Evolutionary conservation across 805 yeast genomes (phyloP).

Genomic region (Cephaloascus fragrans): DNA sequence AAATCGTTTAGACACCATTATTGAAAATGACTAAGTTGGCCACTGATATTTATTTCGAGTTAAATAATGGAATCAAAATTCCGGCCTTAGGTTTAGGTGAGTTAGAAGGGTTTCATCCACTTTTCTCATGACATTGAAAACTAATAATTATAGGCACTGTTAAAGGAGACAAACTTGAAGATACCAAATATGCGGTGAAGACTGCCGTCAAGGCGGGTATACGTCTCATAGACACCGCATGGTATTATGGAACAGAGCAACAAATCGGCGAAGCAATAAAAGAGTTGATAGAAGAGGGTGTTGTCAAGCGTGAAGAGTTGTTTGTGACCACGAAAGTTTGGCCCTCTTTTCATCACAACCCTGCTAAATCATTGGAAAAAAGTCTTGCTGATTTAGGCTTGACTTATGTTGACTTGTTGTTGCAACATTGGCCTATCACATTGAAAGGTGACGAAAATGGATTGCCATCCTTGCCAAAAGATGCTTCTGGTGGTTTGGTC

Average conservation of each 20-base stretch:
- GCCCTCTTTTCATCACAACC: constrained; percentile 32
- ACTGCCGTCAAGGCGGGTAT: constrained; percentile 34
- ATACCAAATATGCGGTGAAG: constrained; percentile 21
- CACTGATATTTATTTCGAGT: constrained; percentile 29
- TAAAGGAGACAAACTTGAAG: constrained; percentile 4
- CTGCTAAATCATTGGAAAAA: constrained; percentile 27
- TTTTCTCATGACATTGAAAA: not conserved
- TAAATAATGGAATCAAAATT: constrained; percentile 48
- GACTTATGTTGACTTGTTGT: constrained; percentile 34
- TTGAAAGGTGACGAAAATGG: constrained; percentile 31
- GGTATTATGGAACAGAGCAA: constrained; percentile 35
- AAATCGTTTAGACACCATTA: too few relatives aligned
- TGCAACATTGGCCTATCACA: constrained; percentile 42
- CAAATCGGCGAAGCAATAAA: constrained; percentile 30
- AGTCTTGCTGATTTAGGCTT: constrained; percentile 29
- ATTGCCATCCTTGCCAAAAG: constrained; percentile 23
- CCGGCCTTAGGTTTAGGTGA: constrained; percentile 64
- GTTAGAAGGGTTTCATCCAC: not conserved
- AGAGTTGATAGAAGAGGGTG: constrained; percentile 26
- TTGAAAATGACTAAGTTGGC: constrained; percentile 10
- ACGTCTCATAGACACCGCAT: constrained; percentile 43
- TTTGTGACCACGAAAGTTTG: constrained; percentile 28
- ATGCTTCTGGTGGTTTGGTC: constrained; percentile 20
- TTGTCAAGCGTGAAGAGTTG: constrained; percentile 30
- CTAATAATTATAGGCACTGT: not conserved